Evolutionary conservation across 73 alveolate genomes (phyloP), one percentile per base, ranked within the genome.

Genomic region (Tetrahymena thermophila): DNA sequence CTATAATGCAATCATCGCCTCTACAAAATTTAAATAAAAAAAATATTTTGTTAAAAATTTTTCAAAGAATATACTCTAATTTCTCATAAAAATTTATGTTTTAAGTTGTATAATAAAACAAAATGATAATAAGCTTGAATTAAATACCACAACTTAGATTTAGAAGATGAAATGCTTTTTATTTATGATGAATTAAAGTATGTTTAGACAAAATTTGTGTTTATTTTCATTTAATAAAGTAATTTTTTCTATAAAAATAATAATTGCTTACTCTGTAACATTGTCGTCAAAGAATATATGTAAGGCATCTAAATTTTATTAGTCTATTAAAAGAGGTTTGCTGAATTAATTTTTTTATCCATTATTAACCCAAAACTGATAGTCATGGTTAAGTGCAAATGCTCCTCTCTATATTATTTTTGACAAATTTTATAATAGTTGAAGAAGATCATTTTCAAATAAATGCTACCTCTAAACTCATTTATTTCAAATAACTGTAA

Each of bases 201-300:
- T 40, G 16, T 40, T 40, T 40, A n/a, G n/a, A n/a, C n/a, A n/a
- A n/a, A n/a, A 40, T 2, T 40, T 40, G 4, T 40, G 44, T 9
- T 40, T 40, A 40, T 40, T 40, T 40, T 6, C 6, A 37, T 4
- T 37, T 2, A 37, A 37, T 37, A 37, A 37, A 37, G 42, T 37
- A 37, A 37, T 37, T 37, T 37, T 37, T 6, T 37, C 42, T 37
- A 4, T 37, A 4, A 37, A 37, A 37, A 37, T 37, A 43, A 43
- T 94, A 93, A 94, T 94, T 58, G 34, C 4, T 34, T 57, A 94
- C 96, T 97, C 98, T 35, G 96, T 97, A 93, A 99, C 98, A 93
- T 98, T 96, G 96, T 99, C 99, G 97, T 99, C 99, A 96, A 99
- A 99, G 98, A 98, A 99, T 84, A 99, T 98, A 84, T 98, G 99